Conservation (phyloP, 2,329 filamentous ascomycete genomes). For the Cytospora schulzeri region DNA sequence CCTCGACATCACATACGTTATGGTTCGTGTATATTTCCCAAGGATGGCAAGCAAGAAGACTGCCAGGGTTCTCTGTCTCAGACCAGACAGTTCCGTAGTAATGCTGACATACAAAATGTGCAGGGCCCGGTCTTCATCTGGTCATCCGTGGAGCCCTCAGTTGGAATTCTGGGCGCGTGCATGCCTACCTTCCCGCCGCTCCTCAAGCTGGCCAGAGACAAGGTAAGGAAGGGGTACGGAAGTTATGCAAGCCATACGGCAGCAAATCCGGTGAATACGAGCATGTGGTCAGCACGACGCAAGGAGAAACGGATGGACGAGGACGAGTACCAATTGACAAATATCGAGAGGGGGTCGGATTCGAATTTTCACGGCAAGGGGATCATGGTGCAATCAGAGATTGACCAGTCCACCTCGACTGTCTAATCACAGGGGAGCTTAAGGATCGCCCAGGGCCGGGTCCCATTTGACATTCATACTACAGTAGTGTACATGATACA, state of each 20-base stretch:
- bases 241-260: neutral
- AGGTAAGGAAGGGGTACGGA: neutral
- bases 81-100: neutral
- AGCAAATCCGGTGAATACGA: neutral
- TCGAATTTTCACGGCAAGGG: neutral
- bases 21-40: no score
- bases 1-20: constrained; percentile 24
- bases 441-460: neutral
- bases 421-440: neutral
- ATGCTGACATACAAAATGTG: neutral
- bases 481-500: no score
- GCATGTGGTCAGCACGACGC: neutral
- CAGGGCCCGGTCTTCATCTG: constrained; percentile 24
- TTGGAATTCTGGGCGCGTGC: constrained; percentile 17
- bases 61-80: no score
- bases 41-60: no score
- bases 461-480: no score
- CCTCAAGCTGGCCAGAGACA: neutral
- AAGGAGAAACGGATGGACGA: neutral
- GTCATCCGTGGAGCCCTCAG: constrained; percentile 10
- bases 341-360: neutral
- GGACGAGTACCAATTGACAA: constrained; percentile 8
- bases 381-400: constrained; percentile 10
- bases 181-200: constrained; percentile 19
- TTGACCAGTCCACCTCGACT: neutral